Conservation (phyloP, 164 flowering plant genomes). For the Tetracentron sinense region DNA sequence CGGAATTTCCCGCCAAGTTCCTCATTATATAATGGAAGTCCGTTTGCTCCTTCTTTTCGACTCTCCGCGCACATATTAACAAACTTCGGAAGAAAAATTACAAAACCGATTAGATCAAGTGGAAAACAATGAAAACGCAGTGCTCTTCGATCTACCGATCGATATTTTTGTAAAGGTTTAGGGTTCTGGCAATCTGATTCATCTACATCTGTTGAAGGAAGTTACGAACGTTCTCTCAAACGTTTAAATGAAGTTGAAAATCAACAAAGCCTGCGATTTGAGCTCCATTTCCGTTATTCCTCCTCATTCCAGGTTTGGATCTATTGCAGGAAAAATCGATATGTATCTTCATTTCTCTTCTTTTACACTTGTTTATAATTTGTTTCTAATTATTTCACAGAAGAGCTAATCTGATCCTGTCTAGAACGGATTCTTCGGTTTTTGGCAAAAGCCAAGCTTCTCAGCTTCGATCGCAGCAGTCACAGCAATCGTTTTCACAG, state of each 20-base stretch:
- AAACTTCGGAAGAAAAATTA: too few relatives aligned
- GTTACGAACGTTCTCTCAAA: neutral
- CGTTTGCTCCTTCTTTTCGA: too few relatives aligned
- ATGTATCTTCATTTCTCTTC: neutral
- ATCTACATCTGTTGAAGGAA: neutral
- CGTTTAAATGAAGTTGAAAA: conserved; percentile 34
- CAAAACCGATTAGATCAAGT: neutral
- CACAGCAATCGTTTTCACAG: conserved; percentile 80
- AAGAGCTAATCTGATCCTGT: conserved; percentile 33
- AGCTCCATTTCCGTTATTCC: conserved; percentile 90
- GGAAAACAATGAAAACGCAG: neutral
- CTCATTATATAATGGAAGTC: too few relatives aligned
- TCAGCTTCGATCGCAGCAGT: conserved; percentile 56
- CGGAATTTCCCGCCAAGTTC: too few relatives aligned
- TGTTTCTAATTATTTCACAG: conserved; percentile 21
- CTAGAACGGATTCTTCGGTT: conserved; percentile 38
- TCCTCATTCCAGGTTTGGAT: conserved; percentile 59
- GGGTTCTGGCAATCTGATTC: too few relatives aligned
- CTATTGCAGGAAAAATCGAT: neutral
- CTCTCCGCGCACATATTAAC: too few relatives aligned
- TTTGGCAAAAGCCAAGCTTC: conserved; percentile 40
- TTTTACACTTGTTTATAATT: neutral
- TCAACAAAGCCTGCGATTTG: conserved; percentile 87
- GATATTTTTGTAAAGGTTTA: neutral
- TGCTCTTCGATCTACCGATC: neutral